Evolutionary conservation across 768 basidiomycete species (phyloP), one percentile per base, ranked within the genome.

Genomic region (Russula sp.): DNA sequence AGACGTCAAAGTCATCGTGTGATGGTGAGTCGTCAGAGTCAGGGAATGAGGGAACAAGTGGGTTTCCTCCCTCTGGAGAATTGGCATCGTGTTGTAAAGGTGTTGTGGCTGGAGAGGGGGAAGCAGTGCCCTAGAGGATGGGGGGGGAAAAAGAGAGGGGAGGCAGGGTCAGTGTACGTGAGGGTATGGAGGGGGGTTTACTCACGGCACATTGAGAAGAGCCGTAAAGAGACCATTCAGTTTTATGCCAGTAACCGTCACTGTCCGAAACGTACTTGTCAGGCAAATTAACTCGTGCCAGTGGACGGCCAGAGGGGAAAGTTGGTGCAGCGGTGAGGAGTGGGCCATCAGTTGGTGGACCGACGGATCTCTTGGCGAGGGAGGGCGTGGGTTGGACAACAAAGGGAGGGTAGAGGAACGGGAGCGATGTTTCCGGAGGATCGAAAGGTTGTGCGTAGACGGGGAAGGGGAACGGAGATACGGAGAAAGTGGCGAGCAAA

Each of bases 221-320:
- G n/a, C 89, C 88, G 68, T 85, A 88, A 44, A 89, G 73, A 13
- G 84, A 81, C 75, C 85, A 89, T 32, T 55, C 35, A 13, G 65
- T 62, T 59, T 70, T 70, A 47, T 66, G 61, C 66, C 66, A 71
- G 8, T 34, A 31, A 40, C 69, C 70, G 59, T 71, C 70, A 11
- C 45, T 49, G 37, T 62, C 68, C 32, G 52, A 8, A 34, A 55
- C 61, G 61, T 70, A 71, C 56, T 67, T 67, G 61, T 67, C 68
- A 1, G 71, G 68, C 45, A 65, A 58, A 49, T 48, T 49, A 49
- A 52, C 35, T 32, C 49, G 59, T 32, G 39, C 47, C 10, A 40
- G 18, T 4, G 32, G 20, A 37, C 49, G 59, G 9, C 2, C 18
- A 1, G 44, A 9, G 22, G 66, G 39, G 16, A 9, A 48, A 16